These are phyloP conservation scores for Penicillium palitans DNA, from an alignment of 2,329 filamentous ascomycete species.

Conservation along the genomic window DNA sequence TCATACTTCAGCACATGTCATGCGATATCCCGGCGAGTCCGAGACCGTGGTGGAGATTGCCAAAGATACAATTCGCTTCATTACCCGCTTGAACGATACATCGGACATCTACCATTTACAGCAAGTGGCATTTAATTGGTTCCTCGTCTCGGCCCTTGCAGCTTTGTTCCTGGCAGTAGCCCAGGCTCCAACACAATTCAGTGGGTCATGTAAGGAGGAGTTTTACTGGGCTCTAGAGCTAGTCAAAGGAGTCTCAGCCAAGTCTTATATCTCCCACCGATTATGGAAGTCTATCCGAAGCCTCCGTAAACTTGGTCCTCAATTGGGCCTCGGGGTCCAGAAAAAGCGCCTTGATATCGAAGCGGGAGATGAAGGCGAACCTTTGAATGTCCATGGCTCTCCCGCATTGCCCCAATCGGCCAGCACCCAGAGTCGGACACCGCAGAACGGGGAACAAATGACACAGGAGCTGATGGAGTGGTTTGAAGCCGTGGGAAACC, in stretches of 20 bases:
- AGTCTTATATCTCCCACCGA: slow-evolving; percentile 61
- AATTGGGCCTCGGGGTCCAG: slow-evolving; percentile 53
- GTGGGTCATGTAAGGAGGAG: slow-evolving; percentile 58
- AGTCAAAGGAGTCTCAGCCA: slow-evolving; percentile 60
- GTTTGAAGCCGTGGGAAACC: slow-evolving; percentile 62
- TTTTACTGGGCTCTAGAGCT: slow-evolving; percentile 66
- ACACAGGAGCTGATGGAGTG: slow-evolving; percentile 59
- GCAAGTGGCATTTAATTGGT: slow-evolving; percentile 66
- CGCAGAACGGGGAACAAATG: slow-evolving; percentile 57
- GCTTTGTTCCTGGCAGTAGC: slow-evolving; percentile 64
- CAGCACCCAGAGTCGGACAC: slow-evolving; percentile 50
- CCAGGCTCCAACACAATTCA: slow-evolving; percentile 62
- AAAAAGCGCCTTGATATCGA: slow-evolving; percentile 15
- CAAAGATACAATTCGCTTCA: slow-evolving; percentile 63
- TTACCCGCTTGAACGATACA: slow-evolving; percentile 61
- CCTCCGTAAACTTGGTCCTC: slow-evolving; percentile 60
- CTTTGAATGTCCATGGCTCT: slow-evolving; percentile 39
- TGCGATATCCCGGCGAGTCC: slow-evolving; percentile 70
- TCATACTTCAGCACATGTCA: slow-evolving; percentile 72
- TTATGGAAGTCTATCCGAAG: slow-evolving; percentile 64
- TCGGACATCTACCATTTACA: slow-evolving; percentile 63
- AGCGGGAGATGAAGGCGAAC: background rate
- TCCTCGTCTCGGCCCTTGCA: slow-evolving; percentile 62
- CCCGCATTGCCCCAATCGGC: slow-evolving; percentile 56
- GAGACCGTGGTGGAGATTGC: slow-evolving; percentile 65